Evolutionary conservation across 1,284 basidiomycete genomes (phyloP).

Genomic region (Trametes versicolor): DNA sequence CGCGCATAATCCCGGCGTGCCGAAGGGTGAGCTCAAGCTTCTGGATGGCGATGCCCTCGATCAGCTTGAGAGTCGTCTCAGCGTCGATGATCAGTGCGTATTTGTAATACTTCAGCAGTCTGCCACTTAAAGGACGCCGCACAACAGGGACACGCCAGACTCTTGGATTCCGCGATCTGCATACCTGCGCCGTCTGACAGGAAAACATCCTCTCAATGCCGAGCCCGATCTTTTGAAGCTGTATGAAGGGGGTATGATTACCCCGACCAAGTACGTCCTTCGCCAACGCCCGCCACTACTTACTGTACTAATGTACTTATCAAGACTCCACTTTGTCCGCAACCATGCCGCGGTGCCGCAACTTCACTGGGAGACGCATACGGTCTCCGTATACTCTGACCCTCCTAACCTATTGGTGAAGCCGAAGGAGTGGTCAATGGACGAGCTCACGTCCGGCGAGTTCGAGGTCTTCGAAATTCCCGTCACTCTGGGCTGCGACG

Average conservation of each 20-base stretch:
- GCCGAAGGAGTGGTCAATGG: conserved; percentile 36
- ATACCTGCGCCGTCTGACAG: conserved; percentile 35
- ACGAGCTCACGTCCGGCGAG: conserved; percentile 31
- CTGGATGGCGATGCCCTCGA: conserved; percentile 32
- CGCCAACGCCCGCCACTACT: not conserved
- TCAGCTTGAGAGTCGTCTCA: conserved; percentile 36
- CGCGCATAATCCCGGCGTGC: conserved; percentile 30
- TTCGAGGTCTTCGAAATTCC: conserved; percentile 36
- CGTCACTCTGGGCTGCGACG: conserved; percentile 40
- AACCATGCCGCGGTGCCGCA: conserved; percentile 38
- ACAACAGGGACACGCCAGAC: conserved; percentile 32
- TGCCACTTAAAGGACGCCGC: not conserved
- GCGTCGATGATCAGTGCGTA: conserved; percentile 39
- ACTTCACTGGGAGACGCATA: conserved; percentile 38
- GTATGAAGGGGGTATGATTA: conserved; percentile 38
- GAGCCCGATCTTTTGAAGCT: conserved; percentile 33
- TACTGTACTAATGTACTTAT: not conserved
- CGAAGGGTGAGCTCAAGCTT: conserved; percentile 29
- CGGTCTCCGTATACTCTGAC: conserved; percentile 28
- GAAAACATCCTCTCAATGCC: conserved; percentile 38
- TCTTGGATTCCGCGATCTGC: conserved; percentile 41
- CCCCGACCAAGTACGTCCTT: conserved; percentile 34
- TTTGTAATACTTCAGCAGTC: not conserved
- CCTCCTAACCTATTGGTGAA: conserved; percentile 29
- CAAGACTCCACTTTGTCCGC: conserved; percentile 39